phyloP scores from a whole-genome alignment of 352 stramenopile species.

The Phytophthora citricola region DNA sequence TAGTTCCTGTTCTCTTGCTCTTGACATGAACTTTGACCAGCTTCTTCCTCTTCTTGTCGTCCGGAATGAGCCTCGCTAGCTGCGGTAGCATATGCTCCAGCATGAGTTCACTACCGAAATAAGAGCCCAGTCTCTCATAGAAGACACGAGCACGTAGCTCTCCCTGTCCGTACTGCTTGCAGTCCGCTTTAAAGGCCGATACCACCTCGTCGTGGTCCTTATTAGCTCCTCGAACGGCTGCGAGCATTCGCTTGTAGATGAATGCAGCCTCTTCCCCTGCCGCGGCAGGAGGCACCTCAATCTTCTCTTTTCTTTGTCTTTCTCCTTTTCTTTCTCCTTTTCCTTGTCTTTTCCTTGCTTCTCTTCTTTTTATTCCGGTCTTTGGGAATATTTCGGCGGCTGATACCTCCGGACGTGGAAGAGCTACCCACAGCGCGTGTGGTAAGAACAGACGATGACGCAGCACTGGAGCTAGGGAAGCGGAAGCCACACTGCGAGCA shows the following conservation, averaged over 20 bases:
- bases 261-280: conserved; percentile 71
- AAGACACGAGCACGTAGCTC: conserved; percentile 70
- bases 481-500: conserved; percentile 61
- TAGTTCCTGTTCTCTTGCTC: conserved; percentile 19
- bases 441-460: conserved; percentile 6
- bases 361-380: conserved; percentile 37
- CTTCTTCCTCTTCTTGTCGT: conserved; percentile 80
- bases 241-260: conserved; percentile 87
- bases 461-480: conserved; percentile 10
- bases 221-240: conserved; percentile 77
- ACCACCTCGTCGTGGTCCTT: conserved; percentile 76
- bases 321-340: conserved; percentile 15
- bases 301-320: conserved; percentile 30
- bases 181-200: conserved; percentile 79
- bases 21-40: conserved; percentile 68
- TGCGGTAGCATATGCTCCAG: conserved; percentile 85
- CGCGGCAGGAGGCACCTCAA: conserved; percentile 60
- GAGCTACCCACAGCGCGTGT: conserved; percentile 30
- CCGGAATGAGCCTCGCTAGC: conserved; percentile 75
- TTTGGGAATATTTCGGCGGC: conserved; percentile 23
- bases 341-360: conserved; percentile 26
- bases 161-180: conserved; percentile 76
- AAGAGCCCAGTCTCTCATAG: conserved; percentile 57
- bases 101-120: conserved; percentile 81
- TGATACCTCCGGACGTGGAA: conserved; percentile 19